Evolutionary conservation across 768 basidiomycete species (phyloP).

Genomic region (Cystofilobasidium macerans): DNA sequence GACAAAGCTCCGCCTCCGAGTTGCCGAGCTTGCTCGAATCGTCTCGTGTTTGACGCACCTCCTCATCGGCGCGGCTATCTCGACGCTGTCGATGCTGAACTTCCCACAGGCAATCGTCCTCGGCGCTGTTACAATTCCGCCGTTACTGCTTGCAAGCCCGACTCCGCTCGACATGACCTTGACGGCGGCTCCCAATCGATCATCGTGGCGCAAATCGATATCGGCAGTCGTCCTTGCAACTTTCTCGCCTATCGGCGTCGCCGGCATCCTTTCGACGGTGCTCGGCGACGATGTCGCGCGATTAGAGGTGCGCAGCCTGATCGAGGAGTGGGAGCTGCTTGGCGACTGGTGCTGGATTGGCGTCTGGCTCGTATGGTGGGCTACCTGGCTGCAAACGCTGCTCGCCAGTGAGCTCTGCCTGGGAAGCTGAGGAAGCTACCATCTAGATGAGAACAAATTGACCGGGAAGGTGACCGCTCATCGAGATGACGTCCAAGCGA

Average conservation of each 20-base stretch:
- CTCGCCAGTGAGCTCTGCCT: background rate
- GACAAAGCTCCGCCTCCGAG: conserved; percentile 11
- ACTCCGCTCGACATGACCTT: too few species aligned
- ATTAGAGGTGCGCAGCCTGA: conserved; percentile 44
- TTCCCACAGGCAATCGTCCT: conserved; percentile 75
- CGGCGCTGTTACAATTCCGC: conserved; percentile 55
- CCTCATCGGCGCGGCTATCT: conserved; percentile 73
- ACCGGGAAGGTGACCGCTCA: too few species aligned
- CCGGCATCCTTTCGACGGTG: conserved; percentile 47
- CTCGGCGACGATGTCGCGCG: conserved; percentile 37
- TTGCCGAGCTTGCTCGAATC: conserved; percentile 40
- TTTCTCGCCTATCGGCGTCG: conserved; percentile 27
- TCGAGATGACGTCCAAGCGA: too few species aligned
- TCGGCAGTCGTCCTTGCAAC: conserved; percentile 23
- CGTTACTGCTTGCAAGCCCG: too few species aligned
- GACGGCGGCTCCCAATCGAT: conserved; percentile 31
- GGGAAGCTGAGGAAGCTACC: too few species aligned
- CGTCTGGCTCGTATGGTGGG: conserved; percentile 17
- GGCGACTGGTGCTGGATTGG: conserved; percentile 52
- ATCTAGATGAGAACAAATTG: too few species aligned
- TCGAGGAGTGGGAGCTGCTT: conserved; percentile 70
- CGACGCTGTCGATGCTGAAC: conserved; percentile 76
- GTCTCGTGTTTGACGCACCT: conserved; percentile 69
- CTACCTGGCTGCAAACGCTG: conserved; percentile 3
- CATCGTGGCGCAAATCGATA: conserved; percentile 30